Conservation (phyloP, 139 green algal species). For the Pleodorina starrii region DNA sequence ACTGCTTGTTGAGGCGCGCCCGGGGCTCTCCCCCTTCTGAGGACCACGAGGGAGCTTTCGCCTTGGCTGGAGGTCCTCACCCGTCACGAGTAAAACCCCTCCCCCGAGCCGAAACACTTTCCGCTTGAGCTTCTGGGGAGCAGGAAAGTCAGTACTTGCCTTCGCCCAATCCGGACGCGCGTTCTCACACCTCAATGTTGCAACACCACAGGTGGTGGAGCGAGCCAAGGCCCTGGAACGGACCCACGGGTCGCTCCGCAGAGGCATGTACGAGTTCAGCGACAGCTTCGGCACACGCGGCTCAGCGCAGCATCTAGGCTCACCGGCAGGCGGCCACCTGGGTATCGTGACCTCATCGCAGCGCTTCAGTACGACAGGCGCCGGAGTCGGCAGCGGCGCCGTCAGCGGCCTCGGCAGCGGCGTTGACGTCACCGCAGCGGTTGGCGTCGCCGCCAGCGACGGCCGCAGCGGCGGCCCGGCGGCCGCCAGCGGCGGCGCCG, state of each 20-base stretch:
- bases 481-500: too few relatives aligned
- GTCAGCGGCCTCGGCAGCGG: not conserved
- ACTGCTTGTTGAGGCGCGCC: too few relatives aligned
- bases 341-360: not conserved
- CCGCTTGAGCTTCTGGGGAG: too few relatives aligned
- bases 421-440: not conserved
- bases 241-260: not conserved
- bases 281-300: not conserved
- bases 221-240: not conserved
- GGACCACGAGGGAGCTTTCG: too few relatives aligned
- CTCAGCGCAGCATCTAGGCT: not conserved
- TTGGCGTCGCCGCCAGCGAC: not conserved
- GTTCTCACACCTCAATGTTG: too few relatives aligned
- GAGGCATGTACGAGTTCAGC: not conserved
- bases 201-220: not conserved
- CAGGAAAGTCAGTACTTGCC: too few relatives aligned
- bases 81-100: too few relatives aligned
- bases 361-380: not conserved
- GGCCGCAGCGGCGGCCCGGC: too few relatives aligned
- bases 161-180: too few relatives aligned
- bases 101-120: too few relatives aligned
- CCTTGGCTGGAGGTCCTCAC: too few relatives aligned
- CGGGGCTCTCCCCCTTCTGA: too few relatives aligned
- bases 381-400: not conserved
- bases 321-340: not conserved